Percentiles rank a stretch among this genome's conserved stretches.
phyloP scores from a whole-genome alignment of 208 protist genomes.

The Trichomonas gallinae region DNA sequence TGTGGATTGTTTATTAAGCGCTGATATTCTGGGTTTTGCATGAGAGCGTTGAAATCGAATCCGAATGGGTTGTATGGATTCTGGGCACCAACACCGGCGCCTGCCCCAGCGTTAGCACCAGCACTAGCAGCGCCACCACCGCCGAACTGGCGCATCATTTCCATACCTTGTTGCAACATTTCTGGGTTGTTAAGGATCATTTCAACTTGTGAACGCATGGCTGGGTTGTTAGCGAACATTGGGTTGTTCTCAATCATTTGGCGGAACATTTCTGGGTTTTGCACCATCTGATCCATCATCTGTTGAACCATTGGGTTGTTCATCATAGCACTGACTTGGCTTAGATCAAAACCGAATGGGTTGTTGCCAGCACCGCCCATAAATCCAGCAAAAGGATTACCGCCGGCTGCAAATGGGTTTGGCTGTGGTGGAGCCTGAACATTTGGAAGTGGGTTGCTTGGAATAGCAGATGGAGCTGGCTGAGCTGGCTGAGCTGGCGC shows the following conservation, averaged over 20 bases:
- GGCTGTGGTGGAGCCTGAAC: not conserved
- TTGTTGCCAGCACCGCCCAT: not conserved
- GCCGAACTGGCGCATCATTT: not conserved
- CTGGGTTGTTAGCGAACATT: not conserved
- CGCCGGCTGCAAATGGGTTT: not conserved
- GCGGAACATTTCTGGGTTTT: not conserved
- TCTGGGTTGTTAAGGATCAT: not conserved
- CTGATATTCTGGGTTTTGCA: not conserved
- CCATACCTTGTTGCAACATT: not conserved
- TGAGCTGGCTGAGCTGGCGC: not conserved
- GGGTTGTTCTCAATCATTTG: not conserved
- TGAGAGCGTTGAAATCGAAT: not conserved
- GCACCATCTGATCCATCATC: not conserved
- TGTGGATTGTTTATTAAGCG: not conserved
- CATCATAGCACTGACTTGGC: not conserved
- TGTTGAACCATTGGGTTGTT: conserved; percentile 7
- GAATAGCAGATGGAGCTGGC: not conserved
- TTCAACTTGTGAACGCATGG: not conserved
- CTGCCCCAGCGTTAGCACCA: not conserved
- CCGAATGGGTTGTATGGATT: not conserved
- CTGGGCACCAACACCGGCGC: not conserved
- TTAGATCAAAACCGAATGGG: not conserved
- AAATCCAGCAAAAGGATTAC: not conserved
- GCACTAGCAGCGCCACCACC: not conserved
- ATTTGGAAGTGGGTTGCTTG: not conserved